Base-by-base conservation (phyloP, 208 protist genomes). In the Wallacemonas rigidus region DNA sequence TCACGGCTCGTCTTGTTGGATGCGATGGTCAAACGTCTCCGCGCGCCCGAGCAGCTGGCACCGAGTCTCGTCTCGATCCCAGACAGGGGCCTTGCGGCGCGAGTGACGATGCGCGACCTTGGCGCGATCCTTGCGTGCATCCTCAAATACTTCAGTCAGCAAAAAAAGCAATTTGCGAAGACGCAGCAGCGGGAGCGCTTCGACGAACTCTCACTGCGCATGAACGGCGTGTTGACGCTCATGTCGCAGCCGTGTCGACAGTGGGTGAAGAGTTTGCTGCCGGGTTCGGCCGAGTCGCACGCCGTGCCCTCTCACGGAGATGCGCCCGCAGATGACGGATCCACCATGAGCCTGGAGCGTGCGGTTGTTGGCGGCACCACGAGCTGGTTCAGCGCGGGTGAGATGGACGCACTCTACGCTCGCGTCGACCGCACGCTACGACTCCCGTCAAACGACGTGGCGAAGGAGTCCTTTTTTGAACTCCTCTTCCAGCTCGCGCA, bases 1-100 rank as follows among this genome's bases (percentile, higher is more conserved):
- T 76, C 81, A 2, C 72, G 77, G 44, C 72, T 94, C 5, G 67
- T 88, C 2, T 63, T 90, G 4, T 72, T 94, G 57, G 86, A 94
- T 76, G 88, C 77, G 38, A 67, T 76, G 6, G 80, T 89, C 45
- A 85, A 86, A 57, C 75, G 82, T 45, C 55, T 90, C 5, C 74
- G 76, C 38, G 67, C 82, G 17, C 75, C 71, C 14, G 64, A 78
- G 4, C 47, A 82, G 3, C 50, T 94, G 8, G 69, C 74, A 17
- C 58, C 77, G 60, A 62, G 71, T 9, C 74, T 92, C 38, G 48
- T 85, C 45, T 40, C 62, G 38, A 61, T 89, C 2, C 76, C 75
- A 1, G 82, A 77, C 67, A 81, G 78, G 51, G 69, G 76, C 11
- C 76, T 84, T n/a, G 82, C 75, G 14, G 77, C 86, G 55, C 75